These are phyloP conservation scores for Erodium trifolium DNA, from an alignment of 441 rosid genomes.

Conservation along the genomic window DNA sequence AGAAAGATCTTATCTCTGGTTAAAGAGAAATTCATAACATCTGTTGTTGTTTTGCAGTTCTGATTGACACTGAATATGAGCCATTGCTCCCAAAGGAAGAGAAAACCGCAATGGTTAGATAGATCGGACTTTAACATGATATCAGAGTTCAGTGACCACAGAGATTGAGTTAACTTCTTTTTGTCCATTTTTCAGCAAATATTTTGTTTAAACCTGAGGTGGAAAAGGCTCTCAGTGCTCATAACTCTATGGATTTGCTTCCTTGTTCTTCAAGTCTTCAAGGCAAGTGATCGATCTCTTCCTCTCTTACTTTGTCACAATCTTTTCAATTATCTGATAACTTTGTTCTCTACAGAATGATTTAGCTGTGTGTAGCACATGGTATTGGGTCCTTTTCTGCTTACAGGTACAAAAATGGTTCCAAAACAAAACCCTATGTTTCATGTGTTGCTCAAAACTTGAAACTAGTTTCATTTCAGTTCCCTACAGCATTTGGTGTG, in stretches of 20 bases:
- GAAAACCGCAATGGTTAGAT: constrained; percentile 49
- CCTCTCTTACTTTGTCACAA: neutral
- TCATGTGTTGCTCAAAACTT: neutral
- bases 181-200: constrained; percentile 39
- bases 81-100: constrained; percentile 57
- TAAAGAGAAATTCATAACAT: neutral
- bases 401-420: constrained; percentile 44
- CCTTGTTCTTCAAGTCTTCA: constrained; percentile 63
- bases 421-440: neutral
- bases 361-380: constrained; percentile 49
- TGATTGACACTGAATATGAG: neutral
- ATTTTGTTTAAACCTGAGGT: constrained; percentile 54
- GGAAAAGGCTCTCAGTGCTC: constrained; percentile 52
- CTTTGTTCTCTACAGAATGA: constrained; percentile 47
- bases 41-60: neutral
- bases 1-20: neutral
- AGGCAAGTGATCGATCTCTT: constrained; percentile 36
- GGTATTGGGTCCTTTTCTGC: constrained; percentile 68
- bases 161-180: neutral
- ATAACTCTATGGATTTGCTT: constrained; percentile 50
- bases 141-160: too few species aligned
- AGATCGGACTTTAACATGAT: too few species aligned
- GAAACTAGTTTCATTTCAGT: constrained; percentile 26
- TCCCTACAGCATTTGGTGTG: constrained; percentile 44
- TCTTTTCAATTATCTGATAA: neutral